Base-by-base conservation (phyloP, 129 eudicot genomes). In the Pittosporum tobira region DNA sequence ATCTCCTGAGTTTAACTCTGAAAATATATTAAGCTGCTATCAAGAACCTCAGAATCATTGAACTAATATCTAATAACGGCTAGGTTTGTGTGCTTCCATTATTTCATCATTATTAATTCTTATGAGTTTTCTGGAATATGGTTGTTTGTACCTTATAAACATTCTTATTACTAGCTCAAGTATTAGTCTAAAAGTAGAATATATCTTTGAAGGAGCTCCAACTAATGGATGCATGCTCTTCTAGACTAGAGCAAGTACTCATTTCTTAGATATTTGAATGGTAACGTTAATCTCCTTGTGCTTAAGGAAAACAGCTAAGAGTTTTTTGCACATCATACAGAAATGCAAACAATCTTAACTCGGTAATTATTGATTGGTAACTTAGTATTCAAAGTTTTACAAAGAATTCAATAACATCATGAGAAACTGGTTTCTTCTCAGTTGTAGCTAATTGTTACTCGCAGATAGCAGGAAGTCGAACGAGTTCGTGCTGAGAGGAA, bases 391-490 rank as follows among this genome's bases (percentile, higher is more conserved):
- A 19, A 19, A 29, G 20, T 29, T 3, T 19, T 21, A 22, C 28
- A 1, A 11, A 6, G 23, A 22, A 3, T 29, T 43, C 19, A 36
- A 47, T 2, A 43, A 6, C 7, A 53, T 18, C 26, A 11, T 20
- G 30, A 10, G 18, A 54, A 52, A 45, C 42, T 54, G 65, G 82
- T 78, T 64, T 77, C 52, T 70, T 62, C 69, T 65, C 56, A 48
- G 16, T 57, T 69, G 65, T 75, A 70, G 87, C 93, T 85, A 85
- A 82, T 69, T 74, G 84, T 88, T 74, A 71, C 56, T 86, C 71
- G 75, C 89, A 85, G 98, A 85, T 76, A 72, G 76, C 95, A 90
- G 98, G 98, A 90, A 83, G 98, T 90, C 66, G 98, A 90, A 73
- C 82, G 75, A 61, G 94, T 80, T 38, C 94, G 98, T n/a, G 80